These are phyloP conservation scores for Picea engelmannii DNA, from an alignment of 83 land plant genomes.

Conservation along the genomic window DNA sequence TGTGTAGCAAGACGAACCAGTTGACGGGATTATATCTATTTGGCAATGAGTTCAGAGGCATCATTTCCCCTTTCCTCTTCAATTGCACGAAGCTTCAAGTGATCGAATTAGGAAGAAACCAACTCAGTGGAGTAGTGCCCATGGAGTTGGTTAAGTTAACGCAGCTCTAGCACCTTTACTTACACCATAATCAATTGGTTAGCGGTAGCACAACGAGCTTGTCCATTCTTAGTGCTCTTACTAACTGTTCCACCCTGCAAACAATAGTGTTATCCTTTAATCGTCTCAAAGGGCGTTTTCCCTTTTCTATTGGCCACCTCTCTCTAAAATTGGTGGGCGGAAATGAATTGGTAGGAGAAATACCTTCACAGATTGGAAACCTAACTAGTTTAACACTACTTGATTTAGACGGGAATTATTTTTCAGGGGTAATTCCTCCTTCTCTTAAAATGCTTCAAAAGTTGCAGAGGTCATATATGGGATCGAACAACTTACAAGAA, in stretches of 20 bases:
- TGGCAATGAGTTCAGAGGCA: not conserved
- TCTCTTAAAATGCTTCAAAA: not conserved
- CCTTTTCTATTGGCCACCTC: conserved; percentile 17
- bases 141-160: not conserved
- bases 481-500: conserved; percentile 18
- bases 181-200: no score
- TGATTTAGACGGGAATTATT: conserved; percentile 15
- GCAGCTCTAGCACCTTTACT: not conserved
- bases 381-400: not conserved
- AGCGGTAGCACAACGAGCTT: not conserved
- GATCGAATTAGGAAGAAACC: not conserved
- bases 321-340: not conserved
- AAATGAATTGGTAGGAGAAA: conserved; percentile 7
- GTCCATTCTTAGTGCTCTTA: not conserved
- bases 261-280: not conserved
- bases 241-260: no score
- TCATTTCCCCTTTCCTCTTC: no score
- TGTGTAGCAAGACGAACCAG: no score
- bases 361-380: conserved; percentile 23
- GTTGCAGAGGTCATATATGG: not conserved
- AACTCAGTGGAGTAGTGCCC: not conserved
- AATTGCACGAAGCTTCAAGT: not conserved
- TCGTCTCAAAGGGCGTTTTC: conserved; percentile 22
- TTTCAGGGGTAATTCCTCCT: conserved; percentile 28
- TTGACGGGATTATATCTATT: not conserved